These are phyloP conservation scores for Komagataella kurtzmanii DNA, from an alignment of 805 yeast genomes.

Conservation along the genomic window DNA sequence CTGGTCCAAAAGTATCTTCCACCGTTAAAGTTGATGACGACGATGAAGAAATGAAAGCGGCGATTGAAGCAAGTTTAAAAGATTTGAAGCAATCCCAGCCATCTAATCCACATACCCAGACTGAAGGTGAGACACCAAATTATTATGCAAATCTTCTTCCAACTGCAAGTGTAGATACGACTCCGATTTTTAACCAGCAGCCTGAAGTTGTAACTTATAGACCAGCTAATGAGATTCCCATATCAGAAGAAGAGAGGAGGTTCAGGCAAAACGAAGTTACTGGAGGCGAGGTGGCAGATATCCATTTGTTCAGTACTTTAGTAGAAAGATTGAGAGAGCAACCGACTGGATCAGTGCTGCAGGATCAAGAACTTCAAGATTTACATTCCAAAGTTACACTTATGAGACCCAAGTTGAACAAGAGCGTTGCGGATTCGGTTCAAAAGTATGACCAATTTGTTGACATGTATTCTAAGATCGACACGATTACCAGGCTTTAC, in stretches of 20 bases:
- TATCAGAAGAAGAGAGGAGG: not conserved
- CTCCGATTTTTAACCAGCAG: not conserved
- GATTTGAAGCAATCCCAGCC: constrained; percentile 37
- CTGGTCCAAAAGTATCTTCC: constrained; percentile 6
- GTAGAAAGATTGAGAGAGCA: constrained; percentile 38
- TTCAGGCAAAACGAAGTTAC: constrained; percentile 23
- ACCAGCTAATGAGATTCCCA: not conserved
- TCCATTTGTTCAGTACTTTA: constrained; percentile 56
- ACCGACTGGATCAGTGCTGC: constrained; percentile 22
- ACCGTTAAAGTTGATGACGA: constrained; percentile 35
- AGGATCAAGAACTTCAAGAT: constrained; percentile 38
- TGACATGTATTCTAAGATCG: constrained; percentile 67
- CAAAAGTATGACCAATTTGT: constrained; percentile 52
- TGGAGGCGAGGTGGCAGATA: constrained; percentile 53
- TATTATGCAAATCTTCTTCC: constrained; percentile 9
- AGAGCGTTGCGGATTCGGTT: constrained; percentile 40
- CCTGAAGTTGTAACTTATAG: not conserved
- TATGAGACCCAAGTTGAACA: constrained; percentile 58
- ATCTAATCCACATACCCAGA: not conserved
- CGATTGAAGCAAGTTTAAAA: constrained; percentile 80
- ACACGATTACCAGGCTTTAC: constrained; percentile 63
- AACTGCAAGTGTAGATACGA: not conserved
- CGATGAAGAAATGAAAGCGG: constrained; percentile 81
- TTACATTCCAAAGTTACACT: constrained; percentile 45
- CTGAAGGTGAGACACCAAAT: constrained; percentile 1